These are phyloP conservation scores for Crithidia mellificae DNA, from an alignment of 208 protist genomes.

Conservation along the genomic window DNA sequence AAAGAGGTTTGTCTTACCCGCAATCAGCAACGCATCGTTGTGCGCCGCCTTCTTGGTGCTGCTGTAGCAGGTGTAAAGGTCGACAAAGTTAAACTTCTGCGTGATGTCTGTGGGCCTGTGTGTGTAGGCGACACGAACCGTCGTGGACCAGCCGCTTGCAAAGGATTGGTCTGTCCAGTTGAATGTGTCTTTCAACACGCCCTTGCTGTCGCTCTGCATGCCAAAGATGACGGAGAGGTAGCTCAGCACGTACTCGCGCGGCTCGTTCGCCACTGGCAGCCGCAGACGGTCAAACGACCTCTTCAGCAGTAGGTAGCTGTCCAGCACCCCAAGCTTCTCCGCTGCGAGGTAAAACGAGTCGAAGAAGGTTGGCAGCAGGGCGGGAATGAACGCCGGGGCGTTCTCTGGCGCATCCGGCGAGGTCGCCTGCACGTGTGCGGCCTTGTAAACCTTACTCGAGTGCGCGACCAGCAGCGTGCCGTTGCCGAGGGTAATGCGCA, in stretches of 20 bases:
- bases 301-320: slow-evolving; percentile 12
- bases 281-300: slow-evolving; percentile 13
- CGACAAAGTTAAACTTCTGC: not conserved
- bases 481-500: slow-evolving; percentile 7
- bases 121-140: not conserved
- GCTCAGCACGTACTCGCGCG: slow-evolving; percentile 22
- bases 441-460: not conserved
- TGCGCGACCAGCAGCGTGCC: slow-evolving; percentile 5
- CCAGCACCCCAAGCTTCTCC: not conserved
- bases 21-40: slow-evolving; percentile 2
- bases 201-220: not conserved
- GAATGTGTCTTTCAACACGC: not conserved
- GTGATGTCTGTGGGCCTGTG: not conserved
- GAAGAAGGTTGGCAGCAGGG: slow-evolving; percentile 17
- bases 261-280: slow-evolving; percentile 20
- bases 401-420: not conserved
- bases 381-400: not conserved
- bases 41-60: slow-evolving; percentile 14
- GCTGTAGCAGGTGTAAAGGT: not conserved
- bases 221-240: slow-evolving; percentile 17
- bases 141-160: slow-evolving; percentile 7
- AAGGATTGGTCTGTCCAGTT: not conserved
- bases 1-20: slow-evolving; percentile 24
- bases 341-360: slow-evolving; percentile 6
- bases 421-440: not conserved